Base-by-base conservation (phyloP, 306 rosid genomes). In the Malus sieversii region DNA sequence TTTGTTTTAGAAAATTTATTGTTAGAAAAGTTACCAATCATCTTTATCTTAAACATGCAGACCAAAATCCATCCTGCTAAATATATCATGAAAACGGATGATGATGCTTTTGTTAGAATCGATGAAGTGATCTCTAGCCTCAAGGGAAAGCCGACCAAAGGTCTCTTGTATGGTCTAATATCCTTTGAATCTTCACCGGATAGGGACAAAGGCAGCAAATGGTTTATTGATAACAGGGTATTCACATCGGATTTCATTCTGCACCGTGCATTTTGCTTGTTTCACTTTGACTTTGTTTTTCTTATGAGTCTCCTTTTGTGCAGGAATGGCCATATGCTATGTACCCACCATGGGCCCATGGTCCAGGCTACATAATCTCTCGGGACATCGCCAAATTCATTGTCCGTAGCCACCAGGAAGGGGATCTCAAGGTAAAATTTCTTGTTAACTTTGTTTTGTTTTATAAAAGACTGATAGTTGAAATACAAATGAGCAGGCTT, bases 311-410 rank as follows among this genome's bases (percentile, higher is more conserved):
- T 15, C 69, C 8, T 75, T 68, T 27, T 80, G n/a, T 15, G 68
- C 51, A 94, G 98, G 97, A 94, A 85, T 94, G 98, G 98, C 90
- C 96, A 9, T 87, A 89, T 80, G 90, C 78, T 61, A 69, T 80
- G 8, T 94, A 88, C 85, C 98, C 98, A 13, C 96, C 94, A 23
- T 94, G 98, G 98, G 98, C 98, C 8, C 98, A 94, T 73, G 98
- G 97, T 77, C 98, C 98, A 8, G 98, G 98, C 55, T 94, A 94
- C 68, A 76, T 91, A 63, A 88, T 94, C 81, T 91, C 98, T 60
- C 89, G 94, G 40, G 97, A 94, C 82, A 88, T 94, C 4, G 98
- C 91, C 60, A 88, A 90, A 69, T 94, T 90, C 60, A 70, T 94
- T 62, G 91, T 85, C 66, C 77, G 52, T 5, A 91, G 90, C 70